These are phyloP conservation scores for Hyaloperonospora brassicae DNA, from an alignment of 352 stramenopile genomes.

Conservation along the genomic window DNA sequence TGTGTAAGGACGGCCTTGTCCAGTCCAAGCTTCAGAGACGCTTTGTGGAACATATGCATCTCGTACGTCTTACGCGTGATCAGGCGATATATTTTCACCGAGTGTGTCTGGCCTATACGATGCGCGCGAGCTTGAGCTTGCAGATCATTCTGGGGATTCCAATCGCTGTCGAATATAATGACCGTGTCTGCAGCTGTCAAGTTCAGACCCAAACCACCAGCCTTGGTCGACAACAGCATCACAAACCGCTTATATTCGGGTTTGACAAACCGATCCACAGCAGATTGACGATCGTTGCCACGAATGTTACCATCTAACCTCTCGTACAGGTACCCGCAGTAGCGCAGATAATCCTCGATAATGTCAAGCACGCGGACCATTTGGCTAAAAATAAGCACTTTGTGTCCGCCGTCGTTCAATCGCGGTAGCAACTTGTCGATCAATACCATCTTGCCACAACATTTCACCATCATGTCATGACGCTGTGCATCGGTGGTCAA, in stretches of 20 bases:
- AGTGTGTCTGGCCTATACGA: conserved; percentile 88
- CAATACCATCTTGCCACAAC: conserved; percentile 98
- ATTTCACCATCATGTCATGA: conserved; percentile 92
- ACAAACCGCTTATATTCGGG: conserved; percentile 91
- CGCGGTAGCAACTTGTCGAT: conserved; percentile 98
- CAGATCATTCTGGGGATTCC: conserved; percentile 97
- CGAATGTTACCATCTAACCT: conserved; percentile 97
- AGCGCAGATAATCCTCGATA: conserved; percentile 97
- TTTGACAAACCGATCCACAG: conserved; percentile 85
- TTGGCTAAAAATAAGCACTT: conserved; percentile 99
- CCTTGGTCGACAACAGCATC: conserved; percentile 97
- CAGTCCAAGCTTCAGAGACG: conserved; percentile 88
- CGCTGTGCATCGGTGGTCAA: conserved; percentile 66
- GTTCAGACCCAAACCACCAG: conserved; percentile 91
- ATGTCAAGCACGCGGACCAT: conserved; percentile 99
- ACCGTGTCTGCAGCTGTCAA: conserved; percentile 91
- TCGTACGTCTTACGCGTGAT: conserved; percentile 91
- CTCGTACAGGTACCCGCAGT: conserved; percentile 90
- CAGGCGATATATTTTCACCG: conserved; percentile 85
- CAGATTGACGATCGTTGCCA: conserved; percentile 80
- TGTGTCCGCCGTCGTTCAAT: conserved; percentile 94
- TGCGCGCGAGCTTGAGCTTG: conserved; percentile 89
- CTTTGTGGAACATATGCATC: conserved; percentile 92
- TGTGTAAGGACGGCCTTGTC: conserved; percentile 89
- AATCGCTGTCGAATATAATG: conserved; percentile 98